Evolutionary conservation across 148 eudicot genomes (phyloP), one percentile per base, ranked within the genome.

Genomic region (Fagopyrum tataricum): DNA sequence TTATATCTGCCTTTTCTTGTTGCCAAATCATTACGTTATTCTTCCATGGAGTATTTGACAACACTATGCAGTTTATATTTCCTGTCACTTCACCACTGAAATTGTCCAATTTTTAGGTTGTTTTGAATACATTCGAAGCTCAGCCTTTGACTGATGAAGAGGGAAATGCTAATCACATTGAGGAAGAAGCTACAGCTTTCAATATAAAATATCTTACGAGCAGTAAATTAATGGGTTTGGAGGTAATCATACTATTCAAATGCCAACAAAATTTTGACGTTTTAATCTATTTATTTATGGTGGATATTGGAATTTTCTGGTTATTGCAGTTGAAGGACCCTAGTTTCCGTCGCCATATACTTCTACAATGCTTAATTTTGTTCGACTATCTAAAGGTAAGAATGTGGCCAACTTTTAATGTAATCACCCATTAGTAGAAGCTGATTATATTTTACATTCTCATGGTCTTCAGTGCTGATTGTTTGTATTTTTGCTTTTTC

Each of bases 121-220:
- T 91, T 46, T 75, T 95, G 68, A 87, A 86, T 80, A 92, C 94
- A 6, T 95, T 95, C 78, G 99, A 95, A 79, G 96, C 99, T 77
- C 99, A 95, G 77, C 99, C 99, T 56, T 84, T 95, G 80, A 92
- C 91, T 80, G 99, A 95, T 79, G 99, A 95, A 79, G 99, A 88
- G 79, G 96, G 99, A 24, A 88, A 83, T 84, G 89, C 92, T 76
- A 88, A 81, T 79, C 86, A 90, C 81, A 87, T 90, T 70, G 97
- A 87, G 85, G 99, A 95, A 79, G 98, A 88, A 73, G 97, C 88
- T 44, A 81, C 94, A 64, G 88, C 96, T 77, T 92, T 90, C 79
- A 88, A 82, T 72, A 95, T 95, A 73, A 95, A 95, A 75, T 95
- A 95, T 87, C 99, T 95, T 76, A 95, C 99, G 0, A 95, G 99